phyloP scores from a whole-genome alignment of 2,329 filamentous ascomycete species.

The Cadophora luteo-olivacea region DNA sequence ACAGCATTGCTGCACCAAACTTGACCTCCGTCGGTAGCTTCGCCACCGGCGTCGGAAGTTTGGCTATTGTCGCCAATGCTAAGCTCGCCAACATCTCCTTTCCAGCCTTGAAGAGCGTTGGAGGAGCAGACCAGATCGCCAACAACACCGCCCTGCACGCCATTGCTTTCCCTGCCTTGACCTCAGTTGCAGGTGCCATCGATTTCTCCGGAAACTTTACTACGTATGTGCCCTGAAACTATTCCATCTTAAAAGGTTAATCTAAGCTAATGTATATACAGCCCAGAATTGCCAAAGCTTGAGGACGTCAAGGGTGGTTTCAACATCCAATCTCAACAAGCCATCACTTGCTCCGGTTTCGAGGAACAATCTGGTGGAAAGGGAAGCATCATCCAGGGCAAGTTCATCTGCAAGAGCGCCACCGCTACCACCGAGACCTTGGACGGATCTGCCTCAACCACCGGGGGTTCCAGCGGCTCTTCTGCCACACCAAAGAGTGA shows the following conservation, averaged over 20 bases:
- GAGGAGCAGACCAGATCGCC: constrained; percentile 82
- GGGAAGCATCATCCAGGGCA: constrained; percentile 53
- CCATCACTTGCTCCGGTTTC: constrained; percentile 41
- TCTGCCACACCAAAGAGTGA: constrained; percentile 43
- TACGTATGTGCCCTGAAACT: constrained; percentile 62
- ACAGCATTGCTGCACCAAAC: constrained; percentile 68
- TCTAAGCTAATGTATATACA: constrained; percentile 46
- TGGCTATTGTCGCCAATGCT: constrained; percentile 69
- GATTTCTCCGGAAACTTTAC: constrained; percentile 86
- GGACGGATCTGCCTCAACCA: constrained; percentile 43
- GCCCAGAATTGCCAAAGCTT: constrained; percentile 72
- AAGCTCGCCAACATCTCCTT: constrained; percentile 77
- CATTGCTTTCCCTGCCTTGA: constrained; percentile 73
- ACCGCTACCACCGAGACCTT: constrained; percentile 35
- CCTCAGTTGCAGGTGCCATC: constrained; percentile 78
- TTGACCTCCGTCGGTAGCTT: constrained; percentile 65
- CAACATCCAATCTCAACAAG: constrained; percentile 54
- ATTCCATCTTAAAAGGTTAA: not conserved
- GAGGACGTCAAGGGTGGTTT: constrained; percentile 74
- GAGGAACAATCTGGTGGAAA: constrained; percentile 36
- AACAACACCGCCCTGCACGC: constrained; percentile 81
- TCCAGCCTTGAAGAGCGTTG: constrained; percentile 69
- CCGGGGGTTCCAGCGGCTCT: constrained; percentile 38
- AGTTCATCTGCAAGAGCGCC: constrained; percentile 50
- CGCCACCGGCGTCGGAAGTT: constrained; percentile 50